These are phyloP conservation scores for Saraca asoca DNA, from an alignment of 331 rosid species.

Conservation along the genomic window DNA sequence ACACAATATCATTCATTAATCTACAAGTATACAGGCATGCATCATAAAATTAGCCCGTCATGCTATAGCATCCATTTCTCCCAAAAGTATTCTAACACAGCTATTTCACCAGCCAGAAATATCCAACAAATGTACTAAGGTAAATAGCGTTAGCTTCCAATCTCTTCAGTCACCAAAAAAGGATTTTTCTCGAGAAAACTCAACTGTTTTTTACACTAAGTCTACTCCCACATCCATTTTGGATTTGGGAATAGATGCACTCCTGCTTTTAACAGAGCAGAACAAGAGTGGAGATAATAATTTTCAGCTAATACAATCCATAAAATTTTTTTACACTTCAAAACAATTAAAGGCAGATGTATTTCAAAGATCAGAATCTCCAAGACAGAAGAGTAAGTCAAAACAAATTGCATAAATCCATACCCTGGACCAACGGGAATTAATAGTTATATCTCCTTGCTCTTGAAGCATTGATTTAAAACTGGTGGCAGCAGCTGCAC, in stretches of 20 bases:
- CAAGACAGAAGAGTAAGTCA: conserved; percentile 21
- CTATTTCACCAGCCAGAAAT: conserved; percentile 4
- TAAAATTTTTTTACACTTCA: not conserved
- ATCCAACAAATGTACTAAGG: not conserved
- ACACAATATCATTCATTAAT: conserved; percentile 6
- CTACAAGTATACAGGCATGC: not conserved
- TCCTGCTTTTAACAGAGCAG: not conserved
- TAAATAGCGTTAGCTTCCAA: not conserved
- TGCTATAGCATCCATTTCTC: conserved; percentile 6
- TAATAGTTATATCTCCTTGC: conserved; percentile 67
- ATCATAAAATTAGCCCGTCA: not conserved
- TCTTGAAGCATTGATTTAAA: conserved; percentile 86
- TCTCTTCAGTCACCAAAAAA: conserved; percentile 18
- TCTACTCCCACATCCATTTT: no score
- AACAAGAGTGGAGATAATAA: not conserved
- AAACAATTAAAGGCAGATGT: not conserved
- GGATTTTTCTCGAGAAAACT: conserved; percentile 1
- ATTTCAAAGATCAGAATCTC: conserved; percentile 19
- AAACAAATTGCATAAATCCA: conserved; percentile 34
- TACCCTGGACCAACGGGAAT: conserved; percentile 98
- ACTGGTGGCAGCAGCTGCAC: conserved; percentile 64
- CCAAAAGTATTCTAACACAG: not conserved
- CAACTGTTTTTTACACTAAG: not conserved
- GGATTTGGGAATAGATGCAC: no score
- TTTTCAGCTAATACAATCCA: conserved; percentile 21